phyloP scores from a whole-genome alignment of 331 rosid species.

The Phaseolus coccineus region DNA sequence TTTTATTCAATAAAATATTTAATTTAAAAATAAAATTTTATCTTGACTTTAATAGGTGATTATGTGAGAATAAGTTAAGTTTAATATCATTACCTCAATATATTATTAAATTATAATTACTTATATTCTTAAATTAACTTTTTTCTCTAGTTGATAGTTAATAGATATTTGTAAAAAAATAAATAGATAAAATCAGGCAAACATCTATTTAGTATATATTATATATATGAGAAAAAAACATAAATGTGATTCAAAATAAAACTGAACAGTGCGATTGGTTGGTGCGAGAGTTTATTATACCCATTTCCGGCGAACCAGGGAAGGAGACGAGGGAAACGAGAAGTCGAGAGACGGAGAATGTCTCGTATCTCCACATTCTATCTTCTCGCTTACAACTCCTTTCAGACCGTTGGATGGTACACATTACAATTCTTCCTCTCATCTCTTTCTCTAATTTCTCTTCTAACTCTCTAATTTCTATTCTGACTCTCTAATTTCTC shows the following conservation, averaged over 20 bases:
- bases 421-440: neutral
- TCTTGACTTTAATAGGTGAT: too few species aligned
- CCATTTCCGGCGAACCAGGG: neutral
- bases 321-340: neutral
- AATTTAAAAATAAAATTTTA: too few species aligned
- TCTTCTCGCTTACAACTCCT: constrained; percentile 77
- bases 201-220: neutral
- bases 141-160: too few species aligned
- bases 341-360: constrained; percentile 43
- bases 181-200: neutral
- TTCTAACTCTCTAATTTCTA: neutral
- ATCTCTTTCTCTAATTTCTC: neutral
- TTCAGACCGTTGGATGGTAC: constrained; percentile 79
- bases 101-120: too few species aligned
- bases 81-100: too few species aligned
- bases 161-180: neutral
- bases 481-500: neutral
- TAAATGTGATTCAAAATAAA: neutral
- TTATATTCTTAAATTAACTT: too few species aligned
- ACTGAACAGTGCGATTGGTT: neutral
- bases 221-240: neutral
- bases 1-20: too few species aligned
- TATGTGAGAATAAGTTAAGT: too few species aligned
- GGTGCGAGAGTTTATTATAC: neutral
- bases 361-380: constrained; percentile 53